Base-by-base conservation (phyloP, 805 yeast species). In the Torulaspora maleeae region DNA sequence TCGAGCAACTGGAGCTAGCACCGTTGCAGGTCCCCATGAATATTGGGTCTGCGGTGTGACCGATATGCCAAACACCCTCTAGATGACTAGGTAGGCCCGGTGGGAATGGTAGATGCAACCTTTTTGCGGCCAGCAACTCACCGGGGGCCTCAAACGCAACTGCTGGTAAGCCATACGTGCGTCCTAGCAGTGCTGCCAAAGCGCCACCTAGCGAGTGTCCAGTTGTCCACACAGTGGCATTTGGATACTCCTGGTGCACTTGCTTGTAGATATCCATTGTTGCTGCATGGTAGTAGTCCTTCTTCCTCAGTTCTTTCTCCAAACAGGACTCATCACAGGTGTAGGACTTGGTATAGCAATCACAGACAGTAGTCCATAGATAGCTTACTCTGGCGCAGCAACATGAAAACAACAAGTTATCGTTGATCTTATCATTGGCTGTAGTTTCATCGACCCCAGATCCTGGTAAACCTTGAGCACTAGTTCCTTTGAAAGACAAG, bases 171-270 rank as follows among this genome's bases (percentile, higher is more conserved):
- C 97, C 97, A 68, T 73, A 89, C 0, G 98, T 90, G 45, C 97
- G 74, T 0, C 95, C 98, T 37, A 91, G 63, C 41, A 93, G 69
- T 15, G 86, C 73, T 3, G 93, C 81, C 33, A 93, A 68, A 0
- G 96, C 79, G 0, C 97, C 99, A 1, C 98, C 99, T 27, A 93
- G 70, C 0, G 98, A 90, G 62, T 93, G 99, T 2, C 99, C 99
- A 0, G 95, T 85, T 7, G 86, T 73, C 97, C 98, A 93, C 19
- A 93, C 78, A 16, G 79, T 75, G 1, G 87, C 74, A 17, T 73
- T 61, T 1, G 96, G 91, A 60, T 89, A 89, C 43, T 80, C 48
- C 3, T 56, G 49, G 0, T 80, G 72, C 9, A 89, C 95, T 50
- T 86, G 82, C 44, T 81, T 72, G 63, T 85, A 93, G 7, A 93